These are phyloP conservation scores for Echium plantagineum DNA, from an alignment of 257 asterid genomes.

Conservation along the genomic window DNA sequence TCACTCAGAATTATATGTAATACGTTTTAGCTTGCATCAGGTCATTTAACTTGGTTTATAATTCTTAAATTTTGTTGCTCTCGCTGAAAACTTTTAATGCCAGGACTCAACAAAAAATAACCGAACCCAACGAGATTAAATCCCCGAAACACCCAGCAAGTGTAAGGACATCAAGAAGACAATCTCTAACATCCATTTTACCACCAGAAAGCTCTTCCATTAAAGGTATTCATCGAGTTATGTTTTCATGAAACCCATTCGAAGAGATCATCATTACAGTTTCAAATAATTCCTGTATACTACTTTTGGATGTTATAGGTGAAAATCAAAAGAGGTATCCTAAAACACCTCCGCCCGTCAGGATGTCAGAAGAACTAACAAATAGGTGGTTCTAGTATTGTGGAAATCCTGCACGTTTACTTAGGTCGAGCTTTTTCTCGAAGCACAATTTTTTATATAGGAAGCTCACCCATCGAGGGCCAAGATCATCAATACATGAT, in stretches of 20 bases:
- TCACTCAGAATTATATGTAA: too few relatives aligned
- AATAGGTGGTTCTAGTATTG: conserved; percentile 53
- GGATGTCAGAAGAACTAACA: conserved; percentile 36
- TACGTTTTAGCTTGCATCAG: too few relatives aligned
- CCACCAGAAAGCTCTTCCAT: conserved; percentile 51
- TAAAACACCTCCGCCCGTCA: conserved; percentile 56
- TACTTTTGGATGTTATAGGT: conserved; percentile 11
- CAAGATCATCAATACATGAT: not conserved
- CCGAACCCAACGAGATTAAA: too few relatives aligned
- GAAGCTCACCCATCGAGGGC: not conserved
- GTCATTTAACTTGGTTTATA: too few relatives aligned
- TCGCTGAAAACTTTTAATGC: conserved; percentile 1
- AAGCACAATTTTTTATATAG: conserved; percentile 25
- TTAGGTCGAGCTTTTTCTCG: conserved; percentile 41
- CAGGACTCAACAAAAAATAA: conserved; percentile 78
- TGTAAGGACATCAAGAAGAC: conserved; percentile 57
- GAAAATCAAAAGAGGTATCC: conserved; percentile 34
- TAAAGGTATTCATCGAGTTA: conserved; percentile 42
- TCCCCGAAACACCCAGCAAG: conserved; percentile 35
- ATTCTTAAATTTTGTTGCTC: too few relatives aligned
- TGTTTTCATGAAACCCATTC: conserved; percentile 27
- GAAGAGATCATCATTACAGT: not conserved
- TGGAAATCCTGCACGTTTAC: not conserved
- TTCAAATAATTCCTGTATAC: not conserved
- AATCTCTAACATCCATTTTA: conserved; percentile 51